Percentiles rank a stretch among this genome's conserved stretches.
Evolutionary conservation across 1,284 basidiomycete species (phyloP).

Genomic region (Cryptococcus neoformans): DNA sequence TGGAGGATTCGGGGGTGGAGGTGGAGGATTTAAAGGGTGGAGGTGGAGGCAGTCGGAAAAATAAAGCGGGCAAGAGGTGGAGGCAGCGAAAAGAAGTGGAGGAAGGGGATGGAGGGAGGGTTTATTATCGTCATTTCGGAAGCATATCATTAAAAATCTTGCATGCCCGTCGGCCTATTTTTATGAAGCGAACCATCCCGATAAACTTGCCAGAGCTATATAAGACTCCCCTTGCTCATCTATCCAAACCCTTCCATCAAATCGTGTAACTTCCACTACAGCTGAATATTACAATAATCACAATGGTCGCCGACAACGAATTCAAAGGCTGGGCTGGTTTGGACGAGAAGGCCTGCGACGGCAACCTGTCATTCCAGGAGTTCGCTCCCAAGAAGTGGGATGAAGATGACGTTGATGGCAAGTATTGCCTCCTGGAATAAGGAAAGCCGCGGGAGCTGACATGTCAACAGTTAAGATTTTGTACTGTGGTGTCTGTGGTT

Average conservation of each 20-base stretch:
- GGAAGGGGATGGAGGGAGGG: too few species aligned
- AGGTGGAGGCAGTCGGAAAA: too few species aligned
- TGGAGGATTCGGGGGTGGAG: too few species aligned
- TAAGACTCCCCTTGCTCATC: neutral
- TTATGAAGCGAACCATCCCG: too few species aligned
- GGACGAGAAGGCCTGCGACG: slow-evolving; percentile 39
- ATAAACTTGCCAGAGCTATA: too few species aligned
- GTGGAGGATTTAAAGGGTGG: too few species aligned
- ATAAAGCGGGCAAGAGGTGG: too few species aligned
- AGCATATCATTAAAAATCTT: too few species aligned
- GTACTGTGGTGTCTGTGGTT: slow-evolving; percentile 39
- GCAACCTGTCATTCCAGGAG: slow-evolving; percentile 44
- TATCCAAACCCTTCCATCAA: neutral
- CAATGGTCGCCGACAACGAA: slow-evolving; percentile 9
- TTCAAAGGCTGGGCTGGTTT: slow-evolving; percentile 44
- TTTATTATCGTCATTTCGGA: too few species aligned
- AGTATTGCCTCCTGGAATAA: slow-evolving; percentile 10
- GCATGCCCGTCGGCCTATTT: too few species aligned
- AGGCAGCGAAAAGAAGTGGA: too few species aligned
- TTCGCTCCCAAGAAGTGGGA: slow-evolving; percentile 46
- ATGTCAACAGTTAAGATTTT: slow-evolving; percentile 19
- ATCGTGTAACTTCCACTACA: neutral
- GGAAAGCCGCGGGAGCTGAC: neutral
- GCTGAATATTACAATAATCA: neutral
- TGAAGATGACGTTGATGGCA: slow-evolving; percentile 49